These are phyloP conservation scores for Solanum piurae DNA, from an alignment of 257 asterid genomes.

Conservation along the genomic window DNA sequence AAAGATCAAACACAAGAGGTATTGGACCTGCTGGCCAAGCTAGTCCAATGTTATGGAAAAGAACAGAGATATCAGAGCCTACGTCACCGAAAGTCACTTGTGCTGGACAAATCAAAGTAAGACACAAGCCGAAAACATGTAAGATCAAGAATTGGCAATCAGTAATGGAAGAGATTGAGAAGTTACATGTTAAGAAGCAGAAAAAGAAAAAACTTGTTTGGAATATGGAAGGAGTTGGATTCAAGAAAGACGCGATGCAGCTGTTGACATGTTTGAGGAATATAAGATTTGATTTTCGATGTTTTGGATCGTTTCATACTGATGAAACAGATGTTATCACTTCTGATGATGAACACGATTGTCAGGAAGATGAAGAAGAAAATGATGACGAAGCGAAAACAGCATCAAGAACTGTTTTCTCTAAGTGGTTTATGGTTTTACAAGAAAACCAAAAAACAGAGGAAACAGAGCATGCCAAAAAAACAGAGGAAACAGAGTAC, in stretches of 20 bases:
- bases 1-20: slow-evolving; percentile 8
- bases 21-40: slow-evolving; percentile 18
- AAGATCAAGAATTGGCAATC: slow-evolving; percentile 86
- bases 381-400: neutral
- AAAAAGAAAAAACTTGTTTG: slow-evolving; percentile 36
- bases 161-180: slow-evolving; percentile 85
- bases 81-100: slow-evolving; percentile 83
- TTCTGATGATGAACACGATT: slow-evolving; percentile 48
- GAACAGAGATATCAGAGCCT: slow-evolving; percentile 51
- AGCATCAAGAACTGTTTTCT: slow-evolving; percentile 38
- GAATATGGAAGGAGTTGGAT: slow-evolving; percentile 42
- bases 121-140: slow-evolving; percentile 31
- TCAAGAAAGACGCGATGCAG: slow-evolving; percentile 73
- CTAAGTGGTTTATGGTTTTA: slow-evolving; percentile 80
- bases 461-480: neutral
- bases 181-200: slow-evolving; percentile 39
- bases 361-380: slow-evolving; percentile 8
- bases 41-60: slow-evolving; percentile 51
- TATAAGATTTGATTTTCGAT: slow-evolving; percentile 61
- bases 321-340: slow-evolving; percentile 40
- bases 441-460: slow-evolving; percentile 33
- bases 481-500: neutral
- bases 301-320: slow-evolving; percentile 55
- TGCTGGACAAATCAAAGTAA: slow-evolving; percentile 77
- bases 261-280: slow-evolving; percentile 59